phyloP scores from a whole-genome alignment of 2,329 filamentous ascomycete genomes.

The Cladobotryum protrusum region DNA sequence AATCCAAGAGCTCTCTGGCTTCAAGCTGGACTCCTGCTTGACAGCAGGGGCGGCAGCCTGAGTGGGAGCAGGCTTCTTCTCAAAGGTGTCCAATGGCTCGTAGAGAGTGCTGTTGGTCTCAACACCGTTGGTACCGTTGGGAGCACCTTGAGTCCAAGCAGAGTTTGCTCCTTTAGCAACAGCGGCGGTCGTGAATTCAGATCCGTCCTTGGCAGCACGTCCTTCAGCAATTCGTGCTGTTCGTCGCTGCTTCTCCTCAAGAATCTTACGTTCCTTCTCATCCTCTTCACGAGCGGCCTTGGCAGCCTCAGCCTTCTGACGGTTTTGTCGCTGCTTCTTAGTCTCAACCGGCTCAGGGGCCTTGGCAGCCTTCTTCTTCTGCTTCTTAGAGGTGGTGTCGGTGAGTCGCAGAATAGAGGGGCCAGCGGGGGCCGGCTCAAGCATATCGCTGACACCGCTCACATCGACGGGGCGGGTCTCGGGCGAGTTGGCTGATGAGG shows the following conservation, averaged over 20 bases:
- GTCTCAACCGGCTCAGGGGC: slow-evolving; percentile 64
- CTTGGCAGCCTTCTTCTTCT: slow-evolving; percentile 57
- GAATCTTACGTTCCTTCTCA: slow-evolving; percentile 68
- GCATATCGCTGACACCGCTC: slow-evolving; percentile 83
- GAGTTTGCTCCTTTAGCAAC: slow-evolving; percentile 35
- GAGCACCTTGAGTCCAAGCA: slow-evolving; percentile 36
- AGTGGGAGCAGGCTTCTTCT: slow-evolving; percentile 28
- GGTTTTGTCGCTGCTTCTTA: slow-evolving; percentile 94
- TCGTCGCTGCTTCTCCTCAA: slow-evolving; percentile 78
- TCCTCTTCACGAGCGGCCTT: slow-evolving; percentile 69
- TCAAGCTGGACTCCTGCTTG: slow-evolving; percentile 28
- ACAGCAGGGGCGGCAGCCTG: slow-evolving; percentile 14
- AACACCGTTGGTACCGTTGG: slow-evolving; percentile 23
- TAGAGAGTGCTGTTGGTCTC: slow-evolving; percentile 27
- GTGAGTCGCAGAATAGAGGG: slow-evolving; percentile 76
- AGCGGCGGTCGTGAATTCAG: slow-evolving; percentile 44
- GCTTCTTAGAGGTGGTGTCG: slow-evolving; percentile 55
- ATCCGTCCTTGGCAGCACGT: slow-evolving; percentile 75
- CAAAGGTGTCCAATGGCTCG: slow-evolving; percentile 54
- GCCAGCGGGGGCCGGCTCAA: slow-evolving; percentile 62
- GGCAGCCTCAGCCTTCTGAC: slow-evolving; percentile 76
- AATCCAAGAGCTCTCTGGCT: slow-evolving; percentile 39
- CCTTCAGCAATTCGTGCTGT: slow-evolving; percentile 77
- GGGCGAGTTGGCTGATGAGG: slow-evolving; percentile 46
- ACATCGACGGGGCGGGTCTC: slow-evolving; percentile 49